Evolutionary conservation across 768 basidiomycete species (phyloP).

Genomic region (Hericium rajendrae): DNA sequence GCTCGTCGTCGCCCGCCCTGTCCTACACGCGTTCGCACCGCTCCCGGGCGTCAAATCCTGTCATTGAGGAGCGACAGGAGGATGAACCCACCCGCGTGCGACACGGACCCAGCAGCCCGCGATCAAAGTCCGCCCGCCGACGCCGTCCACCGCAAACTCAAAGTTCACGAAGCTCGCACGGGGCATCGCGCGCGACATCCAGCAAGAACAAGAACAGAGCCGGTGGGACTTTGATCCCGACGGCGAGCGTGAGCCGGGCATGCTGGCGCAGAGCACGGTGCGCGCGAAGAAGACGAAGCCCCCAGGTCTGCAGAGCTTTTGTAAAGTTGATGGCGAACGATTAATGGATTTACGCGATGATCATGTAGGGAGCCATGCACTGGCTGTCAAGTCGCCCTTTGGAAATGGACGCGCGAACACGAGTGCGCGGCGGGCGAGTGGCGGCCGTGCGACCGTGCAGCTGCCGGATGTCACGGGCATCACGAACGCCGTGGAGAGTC

Average conservation of each 20-base stretch:
- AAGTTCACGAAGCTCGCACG: constrained; percentile 53
- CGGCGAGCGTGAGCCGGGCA: not conserved
- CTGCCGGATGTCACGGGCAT: constrained; percentile 81
- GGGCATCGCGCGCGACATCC: constrained; percentile 47
- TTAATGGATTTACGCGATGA: too few species aligned
- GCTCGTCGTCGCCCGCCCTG: constrained; percentile 2
- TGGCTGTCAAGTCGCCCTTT: too few species aligned
- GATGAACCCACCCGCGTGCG: constrained; percentile 1
- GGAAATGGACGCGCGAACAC: too few species aligned
- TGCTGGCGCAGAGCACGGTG: not conserved
- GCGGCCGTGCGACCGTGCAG: constrained; percentile 25
- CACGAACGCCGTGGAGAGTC: constrained; percentile 69
- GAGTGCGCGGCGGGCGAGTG: too few species aligned
- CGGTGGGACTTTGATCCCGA: constrained; percentile 5
- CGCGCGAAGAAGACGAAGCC: not conserved
- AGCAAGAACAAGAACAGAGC: constrained; percentile 31
- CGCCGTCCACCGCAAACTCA: constrained; percentile 44
- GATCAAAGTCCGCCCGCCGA: constrained; percentile 48
- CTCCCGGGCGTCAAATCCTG: not conserved
- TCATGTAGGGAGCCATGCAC: too few species aligned
- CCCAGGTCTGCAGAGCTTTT: not conserved
- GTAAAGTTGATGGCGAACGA: too few species aligned
- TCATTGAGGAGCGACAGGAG: not conserved
- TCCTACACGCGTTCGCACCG: not conserved
- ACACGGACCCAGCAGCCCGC: constrained; percentile 29